A percentile compares a stretch with the other conserved stretches of the same genome.
These are phyloP conservation scores for Geotrichum restrictum DNA, from an alignment of 1,139 yeast genomes.

Conservation along the genomic window DNA sequence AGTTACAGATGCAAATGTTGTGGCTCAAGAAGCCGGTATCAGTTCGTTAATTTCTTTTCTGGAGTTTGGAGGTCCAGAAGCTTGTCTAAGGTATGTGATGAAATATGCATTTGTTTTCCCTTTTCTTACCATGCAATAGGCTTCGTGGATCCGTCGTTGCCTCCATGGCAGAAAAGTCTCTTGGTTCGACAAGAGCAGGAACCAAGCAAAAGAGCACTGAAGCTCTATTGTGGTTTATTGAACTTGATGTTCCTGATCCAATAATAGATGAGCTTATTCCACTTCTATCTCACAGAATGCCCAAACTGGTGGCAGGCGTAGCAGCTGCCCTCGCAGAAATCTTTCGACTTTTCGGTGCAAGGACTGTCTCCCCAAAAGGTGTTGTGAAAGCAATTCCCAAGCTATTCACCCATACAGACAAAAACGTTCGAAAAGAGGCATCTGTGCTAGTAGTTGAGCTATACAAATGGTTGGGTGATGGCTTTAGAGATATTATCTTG, in stretches of 20 bases:
- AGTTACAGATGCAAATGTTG: conserved; percentile 77
- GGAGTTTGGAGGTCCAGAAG: conserved; percentile 53
- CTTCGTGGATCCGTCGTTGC: conserved; percentile 49
- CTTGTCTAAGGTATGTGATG: conserved; percentile 30
- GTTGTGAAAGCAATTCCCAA: conserved; percentile 60
- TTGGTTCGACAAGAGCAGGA: conserved; percentile 69
- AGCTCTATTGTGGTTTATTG: conserved; percentile 59
- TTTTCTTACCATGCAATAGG: conserved; percentile 12
- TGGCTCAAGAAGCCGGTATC: conserved; percentile 84
- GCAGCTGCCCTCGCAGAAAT: conserved; percentile 55
- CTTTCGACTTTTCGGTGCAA: conserved; percentile 66
- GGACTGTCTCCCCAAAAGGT: conserved; percentile 56
- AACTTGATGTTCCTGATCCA: conserved; percentile 60
- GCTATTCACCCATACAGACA: conserved; percentile 82
- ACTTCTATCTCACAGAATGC: conserved; percentile 57
- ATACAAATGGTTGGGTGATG: conserved; percentile 71
- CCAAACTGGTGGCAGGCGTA: conserved; percentile 74
- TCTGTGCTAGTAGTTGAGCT: conserved; percentile 64
- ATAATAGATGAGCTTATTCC: conserved; percentile 69
- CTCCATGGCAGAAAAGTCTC: conserved; percentile 71
- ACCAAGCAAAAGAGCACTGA: conserved; percentile 67
- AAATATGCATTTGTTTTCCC: background rate
- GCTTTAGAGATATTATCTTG: conserved; percentile 57
- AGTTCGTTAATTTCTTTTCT: conserved; percentile 54
- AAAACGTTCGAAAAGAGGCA: conserved; percentile 78